Evolutionary conservation across 169 alveolate genomes (phyloP), one percentile per base, ranked within the genome.

Genomic region (Cryptosporidium felis): DNA sequence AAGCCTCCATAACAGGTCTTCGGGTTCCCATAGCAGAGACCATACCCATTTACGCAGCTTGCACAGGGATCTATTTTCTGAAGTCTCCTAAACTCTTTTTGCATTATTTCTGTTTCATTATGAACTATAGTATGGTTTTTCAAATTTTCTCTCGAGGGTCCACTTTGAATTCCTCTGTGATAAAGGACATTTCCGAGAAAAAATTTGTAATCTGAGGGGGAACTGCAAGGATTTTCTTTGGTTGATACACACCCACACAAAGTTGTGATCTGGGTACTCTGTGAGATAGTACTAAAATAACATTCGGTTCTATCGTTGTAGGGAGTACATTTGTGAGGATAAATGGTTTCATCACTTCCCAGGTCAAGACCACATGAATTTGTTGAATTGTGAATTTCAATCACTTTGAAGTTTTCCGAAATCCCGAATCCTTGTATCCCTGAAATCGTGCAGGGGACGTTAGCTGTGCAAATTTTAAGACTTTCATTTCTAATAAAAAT

Each of bases 1-100:
- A 74, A 74, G 26, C 85, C 85, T 36, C 85, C 85, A 53, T 74
- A 74, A 36, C 85, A 74, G n/a, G 85, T 74, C 12, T 49, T 74
- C 16, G 85, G 85, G 9, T 38, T 74, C 2, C 85, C 85, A 30
- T 74, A 74, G 28, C 85, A 74, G 12, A 74, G 42, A 8, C 85
- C 85, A 53, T 74, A 74, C n/a, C 85, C 85, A 56, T 74, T 74
- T 12, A 74, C 85, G 26, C 85, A 74, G 16, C 85, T 74, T 1
- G 85, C 85, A 74, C 85, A 74, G 26, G 85, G 85, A 53, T 74
- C 85, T 16, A 42, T 23, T 26, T 56, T 56, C 38, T 74, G 85
- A 9, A 74, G 59, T 18, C 30, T 74, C 56, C 85, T 47, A 5
- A 8, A 23, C 30, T 62, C 58, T 9, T 10, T 62, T 14, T 40